phyloP scores from a whole-genome alignment of 1,284 basidiomycete genomes.

The Crucibulum parvulum region DNA sequence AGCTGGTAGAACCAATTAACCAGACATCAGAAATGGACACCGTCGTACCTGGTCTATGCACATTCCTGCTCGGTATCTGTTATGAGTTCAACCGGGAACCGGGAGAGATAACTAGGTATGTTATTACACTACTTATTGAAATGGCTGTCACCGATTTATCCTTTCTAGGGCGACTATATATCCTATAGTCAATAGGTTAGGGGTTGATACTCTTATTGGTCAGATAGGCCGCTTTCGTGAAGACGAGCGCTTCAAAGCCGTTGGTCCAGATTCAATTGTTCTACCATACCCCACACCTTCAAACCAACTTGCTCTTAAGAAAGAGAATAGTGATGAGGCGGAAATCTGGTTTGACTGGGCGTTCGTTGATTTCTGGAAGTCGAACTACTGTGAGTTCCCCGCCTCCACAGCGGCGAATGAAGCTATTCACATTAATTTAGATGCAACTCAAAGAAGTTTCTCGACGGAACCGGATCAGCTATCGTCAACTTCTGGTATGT shows the following conservation, averaged over 20 bases:
- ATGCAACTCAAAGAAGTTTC: slow-evolving; percentile 74
- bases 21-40: slow-evolving; percentile 88
- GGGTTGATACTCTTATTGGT: slow-evolving; percentile 89
- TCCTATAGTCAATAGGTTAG: slow-evolving; percentile 86
- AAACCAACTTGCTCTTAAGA: slow-evolving; percentile 40
- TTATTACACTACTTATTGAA: no score
- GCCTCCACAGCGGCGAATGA: slow-evolving; percentile 2
- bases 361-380: slow-evolving; percentile 99
- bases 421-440: slow-evolving; percentile 37
- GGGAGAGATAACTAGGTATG: slow-evolving; percentile 86
- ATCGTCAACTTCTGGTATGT: slow-evolving; percentile 60
- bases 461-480: slow-evolving; percentile 68
- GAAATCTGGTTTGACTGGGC: slow-evolving; percentile 99
- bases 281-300: slow-evolving; percentile 53
- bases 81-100: slow-evolving; percentile 96
- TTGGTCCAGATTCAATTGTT: slow-evolving; percentile 83
- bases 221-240: slow-evolving; percentile 88
- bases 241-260: slow-evolving; percentile 89
- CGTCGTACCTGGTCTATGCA: slow-evolving; percentile 89
- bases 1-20: slow-evolving; percentile 95
- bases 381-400: slow-evolving; percentile 83
- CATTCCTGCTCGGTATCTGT: slow-evolving; percentile 91
- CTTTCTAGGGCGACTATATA: slow-evolving; percentile 83
- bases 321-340: slow-evolving; percentile 65
- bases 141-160: no score